These are phyloP conservation scores for Pseudotsuga menziesii DNA, from an alignment of 75 land plant genomes.

Conservation along the genomic window DNA sequence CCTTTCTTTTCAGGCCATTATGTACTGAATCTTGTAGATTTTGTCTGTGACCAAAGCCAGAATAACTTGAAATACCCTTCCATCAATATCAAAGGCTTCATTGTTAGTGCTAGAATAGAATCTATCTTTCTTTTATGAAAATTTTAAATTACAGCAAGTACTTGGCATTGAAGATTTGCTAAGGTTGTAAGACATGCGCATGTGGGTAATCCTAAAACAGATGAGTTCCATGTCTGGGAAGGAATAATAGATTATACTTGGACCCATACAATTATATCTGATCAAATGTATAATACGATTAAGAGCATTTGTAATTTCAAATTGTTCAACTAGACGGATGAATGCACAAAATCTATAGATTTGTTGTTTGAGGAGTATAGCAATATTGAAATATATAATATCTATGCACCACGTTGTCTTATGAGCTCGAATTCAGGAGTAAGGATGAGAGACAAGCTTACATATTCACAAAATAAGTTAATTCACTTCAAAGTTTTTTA, in stretches of 20 bases:
- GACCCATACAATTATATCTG: slow-evolving; percentile 52
- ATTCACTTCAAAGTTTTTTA: not conserved
- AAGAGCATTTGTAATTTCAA: slow-evolving; percentile 34
- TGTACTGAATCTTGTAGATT: slow-evolving; percentile 60
- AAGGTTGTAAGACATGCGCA: slow-evolving; percentile 21
- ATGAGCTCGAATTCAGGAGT: not conserved
- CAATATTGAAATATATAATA: slow-evolving; percentile 49
- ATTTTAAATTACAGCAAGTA: slow-evolving; percentile 21
- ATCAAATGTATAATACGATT: slow-evolving; percentile 19
- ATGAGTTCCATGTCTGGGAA: slow-evolving; percentile 36
- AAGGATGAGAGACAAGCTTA: not conserved
- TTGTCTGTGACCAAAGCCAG: slow-evolving; percentile 49
- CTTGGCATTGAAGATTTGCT: not conserved
- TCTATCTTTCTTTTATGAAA: slow-evolving; percentile 30
- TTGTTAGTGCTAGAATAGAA: slow-evolving; percentile 48
- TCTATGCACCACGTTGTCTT: slow-evolving; percentile 48
- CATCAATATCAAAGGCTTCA: slow-evolving; percentile 76
- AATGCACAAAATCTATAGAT: slow-evolving; percentile 21
- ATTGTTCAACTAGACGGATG: slow-evolving; percentile 15
- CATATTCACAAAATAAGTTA: no score
- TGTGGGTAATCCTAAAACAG: slow-evolving; percentile 62
- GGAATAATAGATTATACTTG: slow-evolving; percentile 64
- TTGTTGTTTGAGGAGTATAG: slow-evolving; percentile 17
- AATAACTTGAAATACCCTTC: slow-evolving; percentile 13
- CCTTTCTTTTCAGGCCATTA: slow-evolving; percentile 58